These are phyloP conservation scores for Backusella morwellensis DNA, from an alignment of 192 early-diverging fungal species.

Conservation along the genomic window DNA sequence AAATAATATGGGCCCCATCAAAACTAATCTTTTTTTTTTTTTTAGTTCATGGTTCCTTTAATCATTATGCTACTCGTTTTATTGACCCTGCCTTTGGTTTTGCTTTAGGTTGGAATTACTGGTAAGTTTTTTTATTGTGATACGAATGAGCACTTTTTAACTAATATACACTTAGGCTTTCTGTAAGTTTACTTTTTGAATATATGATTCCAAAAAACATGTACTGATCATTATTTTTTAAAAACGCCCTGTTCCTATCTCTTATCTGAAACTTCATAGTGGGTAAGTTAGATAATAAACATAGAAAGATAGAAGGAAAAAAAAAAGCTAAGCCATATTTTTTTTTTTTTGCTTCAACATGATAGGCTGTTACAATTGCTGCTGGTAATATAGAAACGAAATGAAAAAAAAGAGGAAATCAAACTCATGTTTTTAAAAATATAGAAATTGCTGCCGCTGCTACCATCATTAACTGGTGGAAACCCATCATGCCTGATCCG, in stretches of 20 bases:
- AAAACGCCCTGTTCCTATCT: not conserved
- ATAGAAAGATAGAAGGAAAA: not conserved
- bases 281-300: not conserved
- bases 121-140: slow-evolving; percentile 8
- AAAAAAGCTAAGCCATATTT: not conserved
- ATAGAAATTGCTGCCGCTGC: slow-evolving; percentile 82
- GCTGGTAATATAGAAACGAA: not conserved
- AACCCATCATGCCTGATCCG: slow-evolving; percentile 29
- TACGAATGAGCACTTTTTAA: not conserved
- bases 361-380: slow-evolving; percentile 39
- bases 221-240: not conserved
- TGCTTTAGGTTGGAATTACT: slow-evolving; percentile 64
- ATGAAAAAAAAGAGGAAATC: not conserved
- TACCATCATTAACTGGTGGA: slow-evolving; percentile 77
- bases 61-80: slow-evolving; percentile 71
- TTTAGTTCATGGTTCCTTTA: slow-evolving; percentile 67
- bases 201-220: not conserved
- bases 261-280: not conserved
- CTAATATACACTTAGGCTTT: slow-evolving; percentile 5
- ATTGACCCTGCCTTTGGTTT: slow-evolving; percentile 75
- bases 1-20: not conserved
- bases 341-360: not conserved
- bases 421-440: not conserved
- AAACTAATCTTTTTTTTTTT: not conserved
- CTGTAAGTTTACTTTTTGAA: not conserved